Evolutionary conservation across 306 rosid species (phyloP), one percentile per base, ranked within the genome.

Genomic region (Fragaria vesca): DNA sequence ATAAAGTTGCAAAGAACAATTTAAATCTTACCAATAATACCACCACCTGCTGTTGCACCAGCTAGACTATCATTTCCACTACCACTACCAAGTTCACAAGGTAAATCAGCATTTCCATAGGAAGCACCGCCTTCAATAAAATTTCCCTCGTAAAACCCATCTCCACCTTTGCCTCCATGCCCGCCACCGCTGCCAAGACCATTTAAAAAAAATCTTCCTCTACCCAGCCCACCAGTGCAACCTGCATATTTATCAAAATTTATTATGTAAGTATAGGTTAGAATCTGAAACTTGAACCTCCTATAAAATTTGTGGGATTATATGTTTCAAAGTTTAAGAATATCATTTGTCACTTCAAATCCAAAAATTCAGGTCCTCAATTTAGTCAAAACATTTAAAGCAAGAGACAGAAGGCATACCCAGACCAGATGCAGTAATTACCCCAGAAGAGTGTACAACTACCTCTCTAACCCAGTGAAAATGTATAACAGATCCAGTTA

Each of bases 31-130:
- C 98, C 97, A 13, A 95, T 85, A 70, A 95, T 95, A 70, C 97
- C 98, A 81, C 98, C 98, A 78, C 98, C 98, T 5, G 93, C 82
- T 45, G 97, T 95, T 78, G 91, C 93, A 81, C 97, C 95, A 66
- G 91, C 97, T 66, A 88, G 62, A 75, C 89, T 95, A 76, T 70
- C 85, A 87, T 95, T 91, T 70, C 99, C 99, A 82, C 99, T 95
- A 78, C 99, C 99, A 72, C 99, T 95, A 61, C 99, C 99, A 78
- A 95, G 99, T 84, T 95, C 94, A 84, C 99, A 95, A 4, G 99
- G 99, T 75, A 95, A 82, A 81, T 90, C 93, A 72, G 82, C 91
- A 88, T 95, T 85, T 75, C 99, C 99, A 77, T 95, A 89, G 21
- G 88, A 68, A 66, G 54, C 74, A 81, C 99, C 99, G 13, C 99